A percentile compares a stretch with the other conserved stretches of the same genome.
Evolutionary conservation across 345 rosid species (phyloP).

Genomic region (Pistacia vera): DNA sequence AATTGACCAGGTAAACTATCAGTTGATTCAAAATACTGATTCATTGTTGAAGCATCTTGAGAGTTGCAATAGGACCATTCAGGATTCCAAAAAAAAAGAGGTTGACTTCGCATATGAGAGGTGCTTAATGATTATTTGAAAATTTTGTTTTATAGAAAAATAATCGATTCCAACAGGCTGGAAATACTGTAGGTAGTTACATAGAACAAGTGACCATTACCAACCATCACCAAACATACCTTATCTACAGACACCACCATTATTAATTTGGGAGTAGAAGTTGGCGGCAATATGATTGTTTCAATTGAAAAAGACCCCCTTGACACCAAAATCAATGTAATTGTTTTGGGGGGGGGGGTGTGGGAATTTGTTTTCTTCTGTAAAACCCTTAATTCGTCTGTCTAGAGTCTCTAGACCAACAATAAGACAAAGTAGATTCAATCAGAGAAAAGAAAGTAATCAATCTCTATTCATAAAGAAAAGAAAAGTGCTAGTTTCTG

Average conservation of each 20-base stretch:
- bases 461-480: background rate
- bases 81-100: slow-evolving; percentile 11
- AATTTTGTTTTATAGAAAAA: background rate
- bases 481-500: slow-evolving; percentile 10
- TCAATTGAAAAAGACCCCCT: slow-evolving; percentile 19
- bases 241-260: slow-evolving; percentile 12
- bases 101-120: slow-evolving; percentile 1
- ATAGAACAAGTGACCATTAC: slow-evolving; percentile 11
- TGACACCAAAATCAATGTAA: slow-evolving; percentile 21
- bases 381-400: background rate
- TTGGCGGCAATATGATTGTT: slow-evolving; percentile 27
- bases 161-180: slow-evolving; percentile 26
- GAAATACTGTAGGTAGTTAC: slow-evolving; percentile 2
- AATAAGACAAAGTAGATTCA: slow-evolving; percentile 22
- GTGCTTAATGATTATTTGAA: background rate
- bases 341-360: too few species aligned
- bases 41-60: slow-evolving; percentile 13
- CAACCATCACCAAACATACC: slow-evolving; percentile 30
- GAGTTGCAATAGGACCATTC: slow-evolving; percentile 4
- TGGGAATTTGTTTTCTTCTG: background rate
- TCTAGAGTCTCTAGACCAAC: background rate
- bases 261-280: slow-evolving; percentile 7
- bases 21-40: background rate
- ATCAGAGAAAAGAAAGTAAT: slow-evolving; percentile 3
- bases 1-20: background rate